phyloP scores from a whole-genome alignment of 2,329 filamentous ascomycete species.

The Fusarium sp. region DNA sequence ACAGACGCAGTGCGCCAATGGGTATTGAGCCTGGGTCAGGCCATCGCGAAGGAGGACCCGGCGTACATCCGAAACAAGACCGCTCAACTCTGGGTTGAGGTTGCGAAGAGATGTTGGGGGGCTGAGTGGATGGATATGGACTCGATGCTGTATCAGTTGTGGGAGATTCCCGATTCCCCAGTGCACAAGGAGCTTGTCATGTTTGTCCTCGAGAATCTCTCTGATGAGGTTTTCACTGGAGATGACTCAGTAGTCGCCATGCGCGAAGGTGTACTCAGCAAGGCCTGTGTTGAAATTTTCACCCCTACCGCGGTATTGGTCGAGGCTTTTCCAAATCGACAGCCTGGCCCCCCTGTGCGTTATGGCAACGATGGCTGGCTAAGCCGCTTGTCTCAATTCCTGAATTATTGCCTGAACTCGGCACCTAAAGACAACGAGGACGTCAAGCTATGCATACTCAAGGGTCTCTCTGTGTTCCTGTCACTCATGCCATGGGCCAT shows the following conservation, averaged over 20 bases:
- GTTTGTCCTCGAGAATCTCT: conserved; percentile 88
- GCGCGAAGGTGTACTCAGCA: conserved; percentile 85
- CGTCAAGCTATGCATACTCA: conserved; percentile 78
- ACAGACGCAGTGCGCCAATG: conserved; percentile 77
- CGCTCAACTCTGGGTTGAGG: conserved; percentile 92
- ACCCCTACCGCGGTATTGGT: conserved; percentile 81
- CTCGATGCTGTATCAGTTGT: conserved; percentile 81
- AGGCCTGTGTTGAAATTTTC: conserved; percentile 93
- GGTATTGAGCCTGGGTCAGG: conserved; percentile 82
- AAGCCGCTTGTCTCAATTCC: conserved; percentile 78
- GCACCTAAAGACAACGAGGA: conserved; percentile 75
- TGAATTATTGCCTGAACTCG: conserved; percentile 78
- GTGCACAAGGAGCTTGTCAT: conserved; percentile 88
- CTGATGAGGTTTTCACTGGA: conserved; percentile 92
- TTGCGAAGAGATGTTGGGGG: conserved; percentile 94
- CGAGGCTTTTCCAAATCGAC: conserved; percentile 81
- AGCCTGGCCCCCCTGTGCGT: conserved; percentile 76
- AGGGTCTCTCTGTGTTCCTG: conserved; percentile 81
- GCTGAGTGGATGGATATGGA: conserved; percentile 97
- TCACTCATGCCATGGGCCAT: conserved; percentile 90
- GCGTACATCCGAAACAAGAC: conserved; percentile 92
- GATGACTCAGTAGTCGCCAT: conserved; percentile 89
- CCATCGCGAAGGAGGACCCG: conserved; percentile 79
- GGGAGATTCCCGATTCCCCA: conserved; percentile 75
- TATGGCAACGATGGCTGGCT: conserved; percentile 91